Conservation (phyloP, 1,284 basidiomycete species). For the Ustilago tritici region DNA sequence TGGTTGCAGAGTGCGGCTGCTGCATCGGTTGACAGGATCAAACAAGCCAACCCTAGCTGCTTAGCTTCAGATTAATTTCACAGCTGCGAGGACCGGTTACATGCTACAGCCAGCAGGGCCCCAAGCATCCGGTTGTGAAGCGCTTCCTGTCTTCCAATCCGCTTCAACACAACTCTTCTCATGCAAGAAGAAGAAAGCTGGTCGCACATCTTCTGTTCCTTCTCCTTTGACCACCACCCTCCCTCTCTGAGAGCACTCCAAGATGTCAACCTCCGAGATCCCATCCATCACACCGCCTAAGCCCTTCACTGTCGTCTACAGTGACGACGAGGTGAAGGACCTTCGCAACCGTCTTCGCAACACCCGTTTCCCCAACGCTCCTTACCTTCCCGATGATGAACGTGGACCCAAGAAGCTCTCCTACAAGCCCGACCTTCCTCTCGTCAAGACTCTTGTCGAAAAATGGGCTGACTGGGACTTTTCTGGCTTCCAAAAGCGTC, state of each 20-base stretch:
- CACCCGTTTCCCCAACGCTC: constrained; percentile 41
- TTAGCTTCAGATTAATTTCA: constrained; percentile 1
- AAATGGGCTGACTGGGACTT: constrained; percentile 47
- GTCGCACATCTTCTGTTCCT: not conserved
- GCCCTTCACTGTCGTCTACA: constrained; percentile 51
- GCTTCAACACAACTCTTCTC: not conserved
- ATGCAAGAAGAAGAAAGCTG: constrained; percentile 5
- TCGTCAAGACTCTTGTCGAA: constrained; percentile 31
- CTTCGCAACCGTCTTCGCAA: constrained; percentile 46
- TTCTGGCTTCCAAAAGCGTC: constrained; percentile 23
- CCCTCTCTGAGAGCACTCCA: not conserved
- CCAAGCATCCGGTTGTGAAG: not conserved
- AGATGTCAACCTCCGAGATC: constrained; percentile 24
- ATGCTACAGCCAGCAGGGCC: constrained; percentile 1
- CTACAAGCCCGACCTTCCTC: constrained; percentile 41
- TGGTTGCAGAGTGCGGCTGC: not conserved
- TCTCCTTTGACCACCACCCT: not conserved
- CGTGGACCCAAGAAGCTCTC: constrained; percentile 21
- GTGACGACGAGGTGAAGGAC: constrained; percentile 38
- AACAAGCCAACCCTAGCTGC: not conserved
- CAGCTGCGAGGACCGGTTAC: constrained; percentile 4
- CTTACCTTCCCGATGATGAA: constrained; percentile 45
- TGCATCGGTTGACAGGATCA: constrained; percentile 1
- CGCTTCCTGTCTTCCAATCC: not conserved
- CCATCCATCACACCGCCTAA: constrained; percentile 47